Conservation (phyloP, 2,329 filamentous ascomycete genomes). For the Fusarium anthophilum region DNA sequence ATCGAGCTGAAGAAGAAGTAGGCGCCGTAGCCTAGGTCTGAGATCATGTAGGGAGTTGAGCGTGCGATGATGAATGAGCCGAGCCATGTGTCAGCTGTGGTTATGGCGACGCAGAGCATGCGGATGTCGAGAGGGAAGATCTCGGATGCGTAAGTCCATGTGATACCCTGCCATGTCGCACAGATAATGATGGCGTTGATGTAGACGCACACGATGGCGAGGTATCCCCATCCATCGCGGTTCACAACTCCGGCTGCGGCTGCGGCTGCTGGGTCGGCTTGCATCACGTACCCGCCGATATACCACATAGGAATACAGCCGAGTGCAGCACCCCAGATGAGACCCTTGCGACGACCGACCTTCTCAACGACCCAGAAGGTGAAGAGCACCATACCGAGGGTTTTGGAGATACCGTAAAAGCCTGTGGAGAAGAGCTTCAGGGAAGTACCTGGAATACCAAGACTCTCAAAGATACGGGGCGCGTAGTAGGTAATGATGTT, state of each 20-base stretch:
- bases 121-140: constrained; percentile 55
- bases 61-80: constrained; percentile 53
- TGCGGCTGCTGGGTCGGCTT: constrained; percentile 47
- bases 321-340: constrained; percentile 53
- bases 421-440: constrained; percentile 51
- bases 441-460: constrained; percentile 48
- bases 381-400: constrained; percentile 50
- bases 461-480: constrained; percentile 49
- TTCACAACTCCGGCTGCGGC: constrained; percentile 57
- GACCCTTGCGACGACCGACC: constrained; percentile 57
- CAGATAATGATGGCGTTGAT: constrained; percentile 53
- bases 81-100: constrained; percentile 51
- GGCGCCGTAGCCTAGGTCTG: constrained; percentile 56
- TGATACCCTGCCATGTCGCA: constrained; percentile 55
- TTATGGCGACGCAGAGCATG: constrained; percentile 49
- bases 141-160: constrained; percentile 57
- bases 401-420: constrained; percentile 53
- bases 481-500: constrained; percentile 71
- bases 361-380: constrained; percentile 58
- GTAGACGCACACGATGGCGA: constrained; percentile 58
- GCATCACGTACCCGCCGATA: constrained; percentile 51
- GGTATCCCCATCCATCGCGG: constrained; percentile 52
- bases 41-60: constrained; percentile 54
- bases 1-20: constrained; percentile 63
- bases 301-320: constrained; percentile 52